A percentile compares a stretch with the other conserved stretches of the same genome.
These are phyloP conservation scores for Caryocar brasiliense DNA, from an alignment of 441 rosid species.

Conservation along the genomic window DNA sequence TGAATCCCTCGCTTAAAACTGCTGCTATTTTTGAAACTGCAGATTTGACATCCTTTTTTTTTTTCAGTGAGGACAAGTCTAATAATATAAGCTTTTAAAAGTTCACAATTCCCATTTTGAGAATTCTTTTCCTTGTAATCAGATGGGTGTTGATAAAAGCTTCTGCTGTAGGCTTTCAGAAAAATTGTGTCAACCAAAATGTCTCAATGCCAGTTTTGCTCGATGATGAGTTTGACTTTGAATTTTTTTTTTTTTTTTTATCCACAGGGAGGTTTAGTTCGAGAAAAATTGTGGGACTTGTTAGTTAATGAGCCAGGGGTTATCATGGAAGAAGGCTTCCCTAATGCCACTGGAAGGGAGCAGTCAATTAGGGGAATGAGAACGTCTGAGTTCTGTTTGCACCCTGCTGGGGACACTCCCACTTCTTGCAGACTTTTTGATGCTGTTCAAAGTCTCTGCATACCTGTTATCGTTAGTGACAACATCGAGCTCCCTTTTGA, in stretches of 20 bases:
- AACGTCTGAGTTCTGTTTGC: slow-evolving; percentile 79
- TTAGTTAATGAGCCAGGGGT: slow-evolving; percentile 45
- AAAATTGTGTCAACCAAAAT: neutral
- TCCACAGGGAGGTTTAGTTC: slow-evolving; percentile 63
- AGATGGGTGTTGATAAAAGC: too few species aligned
- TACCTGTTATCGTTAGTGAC: slow-evolving; percentile 80
- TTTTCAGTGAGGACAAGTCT: too few species aligned
- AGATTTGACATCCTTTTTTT: too few species aligned
- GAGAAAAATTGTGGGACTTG: slow-evolving; percentile 82
- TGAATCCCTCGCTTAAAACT: too few species aligned
- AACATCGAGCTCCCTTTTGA: slow-evolving; percentile 80
- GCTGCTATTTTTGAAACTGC: too few species aligned
- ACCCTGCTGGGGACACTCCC: slow-evolving; percentile 95
- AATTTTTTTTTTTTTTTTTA: neutral
- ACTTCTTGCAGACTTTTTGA: slow-evolving; percentile 89
- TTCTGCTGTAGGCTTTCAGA: too few species aligned
- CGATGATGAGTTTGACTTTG: neutral
- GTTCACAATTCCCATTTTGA: too few species aligned
- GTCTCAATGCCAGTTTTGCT: neutral
- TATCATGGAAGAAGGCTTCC: slow-evolving; percentile 93
- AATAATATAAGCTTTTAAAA: too few species aligned
- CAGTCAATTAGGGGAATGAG: slow-evolving; percentile 83
- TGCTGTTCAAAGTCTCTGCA: slow-evolving; percentile 88
- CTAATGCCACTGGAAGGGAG: slow-evolving; percentile 82
- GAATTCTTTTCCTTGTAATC: too few species aligned